Evolutionary conservation across 2,329 filamentous ascomycete species (phyloP).

Genomic region (Colletotrichum limetticola): DNA sequence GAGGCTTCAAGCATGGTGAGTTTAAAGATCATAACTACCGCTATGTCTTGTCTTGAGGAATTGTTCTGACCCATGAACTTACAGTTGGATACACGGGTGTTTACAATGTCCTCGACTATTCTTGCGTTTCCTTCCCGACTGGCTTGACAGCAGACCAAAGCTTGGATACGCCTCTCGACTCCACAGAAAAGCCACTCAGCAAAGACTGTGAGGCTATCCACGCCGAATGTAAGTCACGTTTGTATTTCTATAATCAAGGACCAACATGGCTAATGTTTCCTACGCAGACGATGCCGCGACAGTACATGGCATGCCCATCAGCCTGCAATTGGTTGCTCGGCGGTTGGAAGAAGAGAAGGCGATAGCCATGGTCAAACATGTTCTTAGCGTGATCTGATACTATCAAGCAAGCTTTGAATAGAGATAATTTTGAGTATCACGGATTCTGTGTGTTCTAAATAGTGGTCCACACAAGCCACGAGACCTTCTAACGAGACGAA

Average conservation of each 20-base stretch:
- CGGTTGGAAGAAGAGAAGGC: conserved; percentile 54
- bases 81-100: conserved; percentile 62
- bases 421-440: background rate
- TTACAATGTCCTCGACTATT: conserved; percentile 60
- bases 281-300: conserved; percentile 48
- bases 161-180: conserved; percentile 45
- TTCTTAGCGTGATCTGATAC: conserved; percentile 26
- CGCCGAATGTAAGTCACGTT: conserved; percentile 52
- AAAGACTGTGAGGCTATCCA: conserved; percentile 50
- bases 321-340: conserved; percentile 55
- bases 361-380: conserved; percentile 44
- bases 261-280: background rate
- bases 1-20: conserved; percentile 55
- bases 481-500: background rate
- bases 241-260: too few relatives aligned
- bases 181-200: conserved; percentile 47
- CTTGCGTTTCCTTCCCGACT: conserved; percentile 58
- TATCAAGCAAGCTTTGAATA: background rate
- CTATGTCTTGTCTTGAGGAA: background rate
- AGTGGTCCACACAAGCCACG: background rate
- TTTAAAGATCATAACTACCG: background rate
- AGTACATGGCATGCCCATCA: conserved; percentile 56
- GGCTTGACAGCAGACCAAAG: conserved; percentile 52
- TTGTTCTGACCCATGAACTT: background rate
- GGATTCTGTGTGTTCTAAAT: background rate